Evolutionary conservation across 345 rosid species (phyloP).

Genomic region (Pugionium cornutum): DNA sequence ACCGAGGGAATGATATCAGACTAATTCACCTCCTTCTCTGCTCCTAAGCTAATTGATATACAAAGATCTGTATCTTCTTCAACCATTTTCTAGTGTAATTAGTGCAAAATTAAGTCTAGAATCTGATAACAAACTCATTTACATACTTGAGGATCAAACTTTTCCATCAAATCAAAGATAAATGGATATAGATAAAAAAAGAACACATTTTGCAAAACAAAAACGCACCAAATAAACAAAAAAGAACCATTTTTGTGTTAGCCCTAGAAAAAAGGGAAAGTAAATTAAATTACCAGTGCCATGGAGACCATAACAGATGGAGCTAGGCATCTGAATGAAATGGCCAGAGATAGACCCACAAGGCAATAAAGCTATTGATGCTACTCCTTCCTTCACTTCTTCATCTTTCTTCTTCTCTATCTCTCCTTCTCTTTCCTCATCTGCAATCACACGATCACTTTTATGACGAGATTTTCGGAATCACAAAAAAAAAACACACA

Average conservation of each 20-base stretch:
- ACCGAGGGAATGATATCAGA: background rate
- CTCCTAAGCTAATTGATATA: background rate
- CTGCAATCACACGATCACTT: constrained; percentile 14
- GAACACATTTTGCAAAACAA: background rate
- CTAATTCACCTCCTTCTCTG: background rate
- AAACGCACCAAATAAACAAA: background rate
- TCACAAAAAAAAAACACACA: background rate
- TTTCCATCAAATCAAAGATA: background rate
- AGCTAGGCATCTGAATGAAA: constrained; percentile 77
- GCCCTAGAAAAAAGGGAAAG: background rate
- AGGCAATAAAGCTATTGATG: constrained; percentile 82
- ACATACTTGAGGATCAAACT: background rate
- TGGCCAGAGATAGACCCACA: constrained; percentile 89
- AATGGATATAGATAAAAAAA: background rate
- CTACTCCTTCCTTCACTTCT: constrained; percentile 76
- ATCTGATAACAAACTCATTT: background rate
- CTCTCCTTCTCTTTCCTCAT: constrained; percentile 43
- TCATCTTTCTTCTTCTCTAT: constrained; percentile 34
- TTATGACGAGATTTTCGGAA: background rate
- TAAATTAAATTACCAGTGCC: constrained; percentile 61
- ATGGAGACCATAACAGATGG: constrained; percentile 87
- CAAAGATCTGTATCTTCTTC: background rate
- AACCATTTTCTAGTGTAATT: constrained; percentile 6
- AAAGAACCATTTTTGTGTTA: too few relatives aligned
- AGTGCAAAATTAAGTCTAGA: background rate